Conservation (phyloP, 768 basidiomycete genomes). For the Mycena leptocephala region DNA sequence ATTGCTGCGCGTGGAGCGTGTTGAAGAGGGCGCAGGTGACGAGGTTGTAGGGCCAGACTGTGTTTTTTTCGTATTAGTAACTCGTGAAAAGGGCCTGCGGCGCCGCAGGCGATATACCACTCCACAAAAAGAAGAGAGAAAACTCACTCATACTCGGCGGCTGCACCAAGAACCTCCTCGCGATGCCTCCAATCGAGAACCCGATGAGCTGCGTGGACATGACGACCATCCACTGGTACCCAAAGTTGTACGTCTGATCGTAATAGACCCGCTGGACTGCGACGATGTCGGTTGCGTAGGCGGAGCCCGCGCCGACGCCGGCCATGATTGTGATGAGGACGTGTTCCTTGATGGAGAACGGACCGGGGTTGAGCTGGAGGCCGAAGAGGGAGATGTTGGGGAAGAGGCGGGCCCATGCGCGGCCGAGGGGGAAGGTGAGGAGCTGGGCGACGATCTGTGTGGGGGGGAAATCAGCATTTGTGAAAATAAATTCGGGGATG, state of each 20-base stretch:
- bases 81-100: too few species aligned
- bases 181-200: slow-evolving; percentile 84
- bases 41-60: slow-evolving; percentile 87
- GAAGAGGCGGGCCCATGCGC: slow-evolving; percentile 69
- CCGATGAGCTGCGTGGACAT: slow-evolving; percentile 86
- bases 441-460: slow-evolving; percentile 78
- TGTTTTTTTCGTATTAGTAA: slow-evolving; percentile 7
- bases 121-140: neutral
- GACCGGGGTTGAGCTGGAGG: slow-evolving; percentile 73
- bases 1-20: slow-evolving; percentile 83
- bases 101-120: too few species aligned
- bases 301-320: slow-evolving; percentile 67
- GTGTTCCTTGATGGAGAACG: slow-evolving; percentile 83
- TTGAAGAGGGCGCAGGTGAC: slow-evolving; percentile 86
- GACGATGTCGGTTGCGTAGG: slow-evolving; percentile 82
- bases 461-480: neutral
- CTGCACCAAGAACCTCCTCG: slow-evolving; percentile 83
- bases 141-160: slow-evolving; percentile 79
- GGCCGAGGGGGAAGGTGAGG: slow-evolving; percentile 77
- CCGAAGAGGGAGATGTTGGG: slow-evolving; percentile 72
- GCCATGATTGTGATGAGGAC: slow-evolving; percentile 79
- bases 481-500: too few species aligned
- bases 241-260: slow-evolving; percentile 73
- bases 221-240: slow-evolving; percentile 85
- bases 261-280: slow-evolving; percentile 85